Conservation (phyloP, 2,329 filamentous ascomycete species). For the Sclerotinia subarctica region DNA sequence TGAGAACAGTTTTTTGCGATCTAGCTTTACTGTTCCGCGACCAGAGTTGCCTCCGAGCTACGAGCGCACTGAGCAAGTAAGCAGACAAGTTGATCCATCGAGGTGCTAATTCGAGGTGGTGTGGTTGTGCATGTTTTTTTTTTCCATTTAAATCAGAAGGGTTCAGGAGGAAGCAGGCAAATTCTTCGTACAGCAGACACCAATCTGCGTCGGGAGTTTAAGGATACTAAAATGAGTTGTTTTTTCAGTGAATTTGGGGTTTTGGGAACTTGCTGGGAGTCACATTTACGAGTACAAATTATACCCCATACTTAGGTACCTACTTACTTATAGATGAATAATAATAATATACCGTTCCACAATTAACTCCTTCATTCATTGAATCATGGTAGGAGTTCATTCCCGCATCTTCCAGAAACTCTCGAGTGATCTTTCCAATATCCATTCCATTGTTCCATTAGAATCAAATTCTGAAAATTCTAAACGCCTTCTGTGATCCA, state of each 20-base stretch:
- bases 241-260: neutral
- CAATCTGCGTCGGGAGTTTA: neutral
- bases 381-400: neutral
- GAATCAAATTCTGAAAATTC: neutral
- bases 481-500: constrained; percentile 12
- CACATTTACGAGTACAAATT: constrained; percentile 10
- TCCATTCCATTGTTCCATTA: neutral
- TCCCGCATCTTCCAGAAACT: neutral
- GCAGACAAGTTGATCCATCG: constrained; percentile 23
- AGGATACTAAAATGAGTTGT: constrained; percentile 5
- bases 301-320: neutral
- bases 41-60: constrained; percentile 35
- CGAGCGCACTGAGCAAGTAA: constrained; percentile 27
- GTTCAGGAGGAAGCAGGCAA: neutral
- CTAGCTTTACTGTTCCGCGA: constrained; percentile 2
- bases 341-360: neutral
- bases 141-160: neutral
- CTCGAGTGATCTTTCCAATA: neutral
- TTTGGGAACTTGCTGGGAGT: constrained; percentile 1
- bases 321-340: constrained; percentile 8
- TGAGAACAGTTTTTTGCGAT: constrained; percentile 32
- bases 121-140: neutral
- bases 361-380: neutral
- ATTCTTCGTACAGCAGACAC: neutral
- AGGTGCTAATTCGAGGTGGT: constrained; percentile 20